A percentile compares a stretch with the other conserved stretches of the same genome.
Evolutionary conservation across 2,329 filamentous ascomycete species (phyloP).

Genomic region (Aureobasidium sp.): DNA sequence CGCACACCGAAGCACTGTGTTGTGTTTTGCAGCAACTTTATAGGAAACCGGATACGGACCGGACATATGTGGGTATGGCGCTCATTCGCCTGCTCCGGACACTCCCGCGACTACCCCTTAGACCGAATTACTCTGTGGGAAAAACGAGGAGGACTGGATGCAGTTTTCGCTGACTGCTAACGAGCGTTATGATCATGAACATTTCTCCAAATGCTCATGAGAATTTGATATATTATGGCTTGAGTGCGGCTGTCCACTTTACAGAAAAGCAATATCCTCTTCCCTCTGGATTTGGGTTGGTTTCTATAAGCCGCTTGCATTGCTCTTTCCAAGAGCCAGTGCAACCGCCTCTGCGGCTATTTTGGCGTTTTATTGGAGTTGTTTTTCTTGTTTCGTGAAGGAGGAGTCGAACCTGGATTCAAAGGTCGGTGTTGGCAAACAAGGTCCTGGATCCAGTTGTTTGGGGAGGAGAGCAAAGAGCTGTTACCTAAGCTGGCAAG

Average conservation of each 20-base stretch:
- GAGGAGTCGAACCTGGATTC: constrained; percentile 1
- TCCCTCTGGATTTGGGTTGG: constrained; percentile 28
- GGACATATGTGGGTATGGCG: constrained; percentile 20
- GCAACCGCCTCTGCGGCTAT: constrained; percentile 14
- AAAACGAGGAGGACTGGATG: constrained; percentile 10
- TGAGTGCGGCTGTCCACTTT: constrained; percentile 16
- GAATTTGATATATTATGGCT: constrained; percentile 22
- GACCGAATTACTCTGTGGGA: constrained; percentile 14
- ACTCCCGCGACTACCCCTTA: constrained; percentile 12
- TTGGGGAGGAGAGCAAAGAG: constrained; percentile 17
- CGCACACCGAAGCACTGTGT: constrained; percentile 9
- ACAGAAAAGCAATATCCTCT: constrained; percentile 22
- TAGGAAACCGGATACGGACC: constrained; percentile 8
- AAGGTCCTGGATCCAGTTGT: constrained; percentile 15
- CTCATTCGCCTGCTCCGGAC: constrained; percentile 15
- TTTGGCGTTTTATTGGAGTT: constrained; percentile 10
- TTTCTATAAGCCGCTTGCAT: constrained; percentile 17
- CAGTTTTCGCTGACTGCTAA: constrained; percentile 12
- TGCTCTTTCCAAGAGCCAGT: background rate
- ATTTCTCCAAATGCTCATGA: background rate
- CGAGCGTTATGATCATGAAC: constrained; percentile 5
- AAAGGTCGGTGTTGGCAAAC: background rate
- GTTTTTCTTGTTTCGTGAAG: background rate
- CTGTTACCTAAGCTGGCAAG: constrained; percentile 19
- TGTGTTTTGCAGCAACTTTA: constrained; percentile 2